These are phyloP conservation scores for Exophiala sp. DNA, from an alignment of 2,329 filamentous ascomycete species.

Conservation along the genomic window DNA sequence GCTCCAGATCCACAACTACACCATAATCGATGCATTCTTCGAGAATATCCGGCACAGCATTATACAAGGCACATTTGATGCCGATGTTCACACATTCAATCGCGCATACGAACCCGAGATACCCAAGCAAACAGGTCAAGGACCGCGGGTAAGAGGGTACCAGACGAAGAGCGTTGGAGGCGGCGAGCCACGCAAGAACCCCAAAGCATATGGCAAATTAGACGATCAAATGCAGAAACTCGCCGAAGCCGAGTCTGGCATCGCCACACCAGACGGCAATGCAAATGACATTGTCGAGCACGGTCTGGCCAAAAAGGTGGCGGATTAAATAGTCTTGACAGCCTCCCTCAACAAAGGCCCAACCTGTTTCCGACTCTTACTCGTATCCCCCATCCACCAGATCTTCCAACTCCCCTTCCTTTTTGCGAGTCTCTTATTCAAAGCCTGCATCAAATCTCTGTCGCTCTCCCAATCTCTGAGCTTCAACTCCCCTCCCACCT, in stretches of 20 bases:
- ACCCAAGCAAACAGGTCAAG: conserved; percentile 69
- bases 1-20: conserved; percentile 87
- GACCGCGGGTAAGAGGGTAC: conserved; percentile 76
- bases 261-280: conserved; percentile 49
- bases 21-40: conserved; percentile 71
- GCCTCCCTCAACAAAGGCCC: conserved; percentile 56
- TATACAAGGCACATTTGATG: conserved; percentile 50
- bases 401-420: conserved; percentile 39
- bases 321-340: conserved; percentile 12
- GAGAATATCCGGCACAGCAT: conserved; percentile 64
- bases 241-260: conserved; percentile 49
- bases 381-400: conserved; percentile 56
- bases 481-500: conserved; percentile 40
- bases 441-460: conserved; percentile 34
- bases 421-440: conserved; percentile 22
- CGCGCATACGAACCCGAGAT: conserved; percentile 66
- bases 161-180: conserved; percentile 70
- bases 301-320: conserved; percentile 42
- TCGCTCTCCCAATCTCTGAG: conserved; percentile 43
- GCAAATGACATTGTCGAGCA: conserved; percentile 53
- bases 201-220: conserved; percentile 62
- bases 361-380: conserved; percentile 61
- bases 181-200: conserved; percentile 63
- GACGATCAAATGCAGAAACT: conserved; percentile 48
- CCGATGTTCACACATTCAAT: conserved; percentile 59